Base-by-base conservation (phyloP, 768 basidiomycete species). In the Xerocomellus amylosporus region DNA sequence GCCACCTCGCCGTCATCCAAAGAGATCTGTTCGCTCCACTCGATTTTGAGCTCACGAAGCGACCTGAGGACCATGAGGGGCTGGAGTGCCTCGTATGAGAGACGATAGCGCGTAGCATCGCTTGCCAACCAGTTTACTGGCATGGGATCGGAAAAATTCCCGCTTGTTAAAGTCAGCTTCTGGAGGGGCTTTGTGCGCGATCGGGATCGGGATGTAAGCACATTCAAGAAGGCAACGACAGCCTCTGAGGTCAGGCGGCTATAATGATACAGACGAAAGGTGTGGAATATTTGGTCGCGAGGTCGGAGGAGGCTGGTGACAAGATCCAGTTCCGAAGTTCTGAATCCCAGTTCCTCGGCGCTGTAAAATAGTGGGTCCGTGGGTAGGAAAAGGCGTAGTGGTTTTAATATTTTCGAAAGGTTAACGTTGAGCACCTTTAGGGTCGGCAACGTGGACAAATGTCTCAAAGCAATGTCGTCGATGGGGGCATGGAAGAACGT, bases 1-100 rank as follows among this genome's bases (percentile, higher is more conserved):
- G 17, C 44, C 17, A 60, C 14, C 20, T 58, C 51, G 9, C 41
- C 28, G 4, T 58, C 56, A 3, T 58, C 46, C 44, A 64, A 37
- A 7, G 52, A 54, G 9, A 60, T 14, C 19, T 56, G 62, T 10
- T 60, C 53, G 33, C 47, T 45, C 58, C 58, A 60, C 12, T 41
- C 31, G 36, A 63, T 49, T 10, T 5, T 8, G 15, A 64, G 47
- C 14, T 5, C 14, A 30, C 47, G 48, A 20, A 63, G 55, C 12
- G 37, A 54, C 4, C 38, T 3, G 3, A 53, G 24, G 26, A 10
- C 34, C 46, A 22, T 36, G 26, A 64, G 53, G 9, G 55, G 55
- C 22, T 44, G 24, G 5, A 58, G 31, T 3, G 42, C 42, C 22
- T 40, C 14, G 28, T 49, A 61, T 9, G 62, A 53, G 13, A 64